Base-by-base conservation (phyloP, 2,329 filamentous ascomycete species). In the Lecanicillium sp. region DNA sequence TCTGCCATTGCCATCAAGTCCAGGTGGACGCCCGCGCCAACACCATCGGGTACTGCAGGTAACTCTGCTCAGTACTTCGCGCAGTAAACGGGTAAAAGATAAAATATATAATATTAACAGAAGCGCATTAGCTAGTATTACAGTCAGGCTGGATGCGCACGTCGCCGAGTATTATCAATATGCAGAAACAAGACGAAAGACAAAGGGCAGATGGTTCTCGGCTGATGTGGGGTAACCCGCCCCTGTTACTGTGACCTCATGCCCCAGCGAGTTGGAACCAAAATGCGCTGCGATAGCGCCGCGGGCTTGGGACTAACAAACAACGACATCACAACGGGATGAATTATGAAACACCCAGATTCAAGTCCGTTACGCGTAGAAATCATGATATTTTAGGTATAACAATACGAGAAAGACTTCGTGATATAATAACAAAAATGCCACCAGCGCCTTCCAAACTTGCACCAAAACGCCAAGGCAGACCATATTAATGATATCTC, bases 1-100 rank as follows among this genome's bases (percentile, higher is more conserved):
- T 86, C 71, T 59, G 71, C 69, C 75, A 79, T 79, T 60, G 58
- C 72, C 60, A 57, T 60, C 57, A 54, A 56, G 59, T 54, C 49
- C 50, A 50, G 54, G 53, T 44, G 53, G 53, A 48, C 50, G 49
- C 55, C 53, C 57, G 60, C 21, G 44, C 12, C 44, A 40, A 61
- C 63, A 51, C 62, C 66, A 68, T 68, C 59, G 61, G 60, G 62
- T 54, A 58, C 48, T 23, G 15, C 17, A 24, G 21, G 30, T 40
- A 20, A 9, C n/a, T 21, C 9, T 15, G 26, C 27, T 15, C 33
- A 11, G n/a, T 15, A n/a, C 7, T 26, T 17, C 8, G 20, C n/a
- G n/a, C n/a, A n/a, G n/a, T 3, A n/a, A 33, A 5, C 20, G 7
- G 20, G n/a, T n/a, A 26, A n/a, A 27, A 19, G n/a, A n/a, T 26